A percentile compares a stretch with the other conserved stretches of the same genome.
Evolutionary conservation across 495 filamentous ascomycete species (phyloP).

Genomic region (Hypoxylon trugodes): DNA sequence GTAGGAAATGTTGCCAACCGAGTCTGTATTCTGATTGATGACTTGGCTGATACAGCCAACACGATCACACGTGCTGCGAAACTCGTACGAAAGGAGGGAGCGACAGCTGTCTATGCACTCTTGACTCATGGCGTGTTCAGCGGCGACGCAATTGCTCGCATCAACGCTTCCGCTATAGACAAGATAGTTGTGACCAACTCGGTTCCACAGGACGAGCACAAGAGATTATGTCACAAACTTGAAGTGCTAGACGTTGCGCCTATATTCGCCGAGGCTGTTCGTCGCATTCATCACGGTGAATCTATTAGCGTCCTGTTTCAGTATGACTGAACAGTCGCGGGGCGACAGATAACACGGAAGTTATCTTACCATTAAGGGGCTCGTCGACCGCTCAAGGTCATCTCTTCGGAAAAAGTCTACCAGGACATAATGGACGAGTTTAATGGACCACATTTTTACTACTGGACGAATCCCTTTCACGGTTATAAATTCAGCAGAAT

Average conservation of each 20-base stretch:
- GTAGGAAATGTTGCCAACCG: constrained; percentile 86
- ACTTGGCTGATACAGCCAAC: constrained; percentile 94
- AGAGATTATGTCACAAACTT: constrained; percentile 79
- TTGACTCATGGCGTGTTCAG: constrained; percentile 94
- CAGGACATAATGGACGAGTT: constrained; percentile 15
- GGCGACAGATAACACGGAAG: constrained; percentile 2
- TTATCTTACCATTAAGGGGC: not conserved
- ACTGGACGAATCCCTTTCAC: constrained; percentile 12
- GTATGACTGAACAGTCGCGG: constrained; percentile 67
- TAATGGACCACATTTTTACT: constrained; percentile 18
- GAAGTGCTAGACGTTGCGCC: constrained; percentile 91
- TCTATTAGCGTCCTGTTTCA: constrained; percentile 97
- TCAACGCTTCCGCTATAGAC: constrained; percentile 89
- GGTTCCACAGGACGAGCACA: constrained; percentile 86
- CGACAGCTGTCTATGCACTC: constrained; percentile 84
- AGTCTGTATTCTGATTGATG: constrained; percentile 90
- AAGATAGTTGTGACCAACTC: constrained; percentile 94
- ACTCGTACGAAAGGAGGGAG: constrained; percentile 92
- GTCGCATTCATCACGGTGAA: constrained; percentile 96
- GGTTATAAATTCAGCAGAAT: constrained; percentile 1
- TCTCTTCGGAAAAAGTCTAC: constrained; percentile 14
- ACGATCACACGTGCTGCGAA: constrained; percentile 98
- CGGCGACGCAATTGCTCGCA: constrained; percentile 92
- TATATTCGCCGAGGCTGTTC: constrained; percentile 97
- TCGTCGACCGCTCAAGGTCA: constrained; percentile 14